Percentiles rank a stretch among this genome's conserved stretches.
phyloP scores from a whole-genome alignment of 768 basidiomycete genomes.

The Termitomyces sp. region DNA sequence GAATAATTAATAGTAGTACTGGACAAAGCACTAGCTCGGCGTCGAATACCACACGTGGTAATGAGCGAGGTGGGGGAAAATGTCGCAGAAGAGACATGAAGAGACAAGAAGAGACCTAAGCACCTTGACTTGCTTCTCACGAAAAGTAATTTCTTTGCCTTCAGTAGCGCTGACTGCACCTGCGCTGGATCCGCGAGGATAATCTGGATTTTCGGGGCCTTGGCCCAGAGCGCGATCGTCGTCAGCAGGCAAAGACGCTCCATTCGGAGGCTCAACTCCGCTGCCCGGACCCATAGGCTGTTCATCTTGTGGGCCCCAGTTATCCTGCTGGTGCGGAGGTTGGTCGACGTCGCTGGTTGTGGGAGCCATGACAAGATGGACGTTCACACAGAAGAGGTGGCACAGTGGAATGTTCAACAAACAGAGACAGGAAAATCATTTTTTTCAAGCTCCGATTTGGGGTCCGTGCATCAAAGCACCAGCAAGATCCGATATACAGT shows the following conservation, averaged over 20 bases:
- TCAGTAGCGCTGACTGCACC: constrained; percentile 38
- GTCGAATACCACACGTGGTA: constrained; percentile 26
- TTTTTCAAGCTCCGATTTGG: constrained; percentile 19
- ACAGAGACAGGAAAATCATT: constrained; percentile 7
- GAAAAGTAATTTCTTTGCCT: constrained; percentile 46
- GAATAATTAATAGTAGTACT: constrained; percentile 35
- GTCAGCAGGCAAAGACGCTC: constrained; percentile 45
- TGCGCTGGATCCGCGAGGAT: constrained; percentile 48
- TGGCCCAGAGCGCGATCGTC: constrained; percentile 44
- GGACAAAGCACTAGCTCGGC: constrained; percentile 34
- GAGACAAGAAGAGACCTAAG: constrained; percentile 63
- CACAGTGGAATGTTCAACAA: constrained; percentile 11
- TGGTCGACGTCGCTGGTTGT: constrained; percentile 26
- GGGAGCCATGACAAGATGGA: constrained; percentile 18
- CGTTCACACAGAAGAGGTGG: constrained; percentile 5
- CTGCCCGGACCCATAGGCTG: constrained; percentile 39
- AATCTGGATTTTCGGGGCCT: constrained; percentile 50
- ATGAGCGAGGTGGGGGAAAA: constrained; percentile 26
- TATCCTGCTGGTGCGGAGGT: constrained; percentile 34
- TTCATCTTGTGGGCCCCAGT: constrained; percentile 52
- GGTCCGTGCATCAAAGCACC: constrained; percentile 16
- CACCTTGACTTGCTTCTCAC: constrained; percentile 86
- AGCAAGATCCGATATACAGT: neutral
- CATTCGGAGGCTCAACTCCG: constrained; percentile 40
- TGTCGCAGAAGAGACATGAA: constrained; percentile 25